These are phyloP conservation scores for Aciculosporium take DNA, from an alignment of 2,329 filamentous ascomycete genomes.

Conservation along the genomic window DNA sequence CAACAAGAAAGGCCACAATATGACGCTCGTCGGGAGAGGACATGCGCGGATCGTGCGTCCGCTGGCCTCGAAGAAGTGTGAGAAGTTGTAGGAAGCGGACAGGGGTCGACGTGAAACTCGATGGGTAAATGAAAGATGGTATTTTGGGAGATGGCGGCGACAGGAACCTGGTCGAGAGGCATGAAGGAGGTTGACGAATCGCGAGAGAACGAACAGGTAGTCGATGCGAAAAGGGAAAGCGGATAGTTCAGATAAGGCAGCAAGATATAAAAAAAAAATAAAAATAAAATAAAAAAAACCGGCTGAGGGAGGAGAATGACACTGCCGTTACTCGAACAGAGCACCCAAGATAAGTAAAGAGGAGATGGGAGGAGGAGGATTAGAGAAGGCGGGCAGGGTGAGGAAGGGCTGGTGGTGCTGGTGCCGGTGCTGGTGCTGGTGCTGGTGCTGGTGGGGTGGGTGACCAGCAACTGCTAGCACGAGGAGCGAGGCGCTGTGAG, in stretches of 20 bases:
- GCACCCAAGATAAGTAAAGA: conserved; percentile 1
- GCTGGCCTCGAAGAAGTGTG: conserved; percentile 4
- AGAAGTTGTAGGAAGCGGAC: conserved; percentile 6
- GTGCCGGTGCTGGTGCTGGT: too few species aligned
- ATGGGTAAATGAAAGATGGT: conserved; percentile 3
- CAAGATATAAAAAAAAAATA: too few species aligned
- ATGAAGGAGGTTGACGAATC: conserved; percentile 2
- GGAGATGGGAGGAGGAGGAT: conserved; percentile 3
- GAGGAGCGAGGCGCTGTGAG: not conserved
- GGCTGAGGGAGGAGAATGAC: not conserved
- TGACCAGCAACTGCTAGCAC: conserved; percentile 4
- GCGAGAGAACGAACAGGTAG: not conserved
- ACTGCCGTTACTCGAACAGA: not conserved
- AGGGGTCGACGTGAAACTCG: not conserved
- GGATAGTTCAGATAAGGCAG: too few species aligned
- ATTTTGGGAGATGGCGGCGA: conserved; percentile 1
- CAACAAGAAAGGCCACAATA: not conserved
- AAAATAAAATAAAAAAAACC: not conserved
- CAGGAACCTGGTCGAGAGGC: conserved; percentile 1
- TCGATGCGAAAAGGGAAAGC: not conserved
- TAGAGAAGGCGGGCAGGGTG: conserved; percentile 4
- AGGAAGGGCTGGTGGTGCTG: conserved; percentile 6
- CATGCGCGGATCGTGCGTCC: not conserved
- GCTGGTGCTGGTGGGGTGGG: too few species aligned
- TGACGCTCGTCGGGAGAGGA: not conserved